Base-by-base conservation (phyloP, 306 rosid species). In the Castanea sativa region DNA sequence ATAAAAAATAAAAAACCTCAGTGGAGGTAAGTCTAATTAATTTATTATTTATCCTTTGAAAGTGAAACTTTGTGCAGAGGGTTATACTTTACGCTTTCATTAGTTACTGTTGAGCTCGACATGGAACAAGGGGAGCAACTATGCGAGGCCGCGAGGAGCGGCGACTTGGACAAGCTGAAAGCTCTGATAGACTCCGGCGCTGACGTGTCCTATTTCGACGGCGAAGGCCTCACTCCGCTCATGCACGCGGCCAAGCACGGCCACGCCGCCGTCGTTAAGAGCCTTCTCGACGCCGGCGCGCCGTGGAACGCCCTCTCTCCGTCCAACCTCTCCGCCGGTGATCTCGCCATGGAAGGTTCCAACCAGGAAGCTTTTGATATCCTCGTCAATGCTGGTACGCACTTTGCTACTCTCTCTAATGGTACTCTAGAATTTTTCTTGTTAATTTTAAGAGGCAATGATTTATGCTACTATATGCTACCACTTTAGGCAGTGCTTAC, bases 271-370 rank as follows among this genome's bases (percentile, higher is more conserved):
- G 78, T 77, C 55, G 74, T 91, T 69, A 82, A 80, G 82, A 21
- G 43, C 70, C 93, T 96, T 65, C 92, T 93, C 64, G 89, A 90
- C 64, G 87, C 89, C 29, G 98, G 96, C n/a, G 90, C 96, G 8
- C 97, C 98, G 3, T 91, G 99, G 97, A 93, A 93, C 67, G 98
- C 94, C n/a, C 93, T 95, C 64, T 91, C 95, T 78, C 97, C 94
- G 5, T 89, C 91, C 87, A 85, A 81, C 75, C 81, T 88, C 77
- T 91, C 97, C 32, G 94, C 97, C 25, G 93, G 99, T 0, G 97
- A 90, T 77, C 89, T 85, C 5, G 87, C 99, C 43, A 88, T 91
- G 93, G 87, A 91, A 2, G 86, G 85, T 61, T 97, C 87, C 7
- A 90, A 90, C 83, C 87, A 84, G 74, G 94, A 90, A 8, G 92